Evolutionary conservation across 2,329 filamentous ascomycete genomes (phyloP).

Genomic region (Madurella fahalii): DNA sequence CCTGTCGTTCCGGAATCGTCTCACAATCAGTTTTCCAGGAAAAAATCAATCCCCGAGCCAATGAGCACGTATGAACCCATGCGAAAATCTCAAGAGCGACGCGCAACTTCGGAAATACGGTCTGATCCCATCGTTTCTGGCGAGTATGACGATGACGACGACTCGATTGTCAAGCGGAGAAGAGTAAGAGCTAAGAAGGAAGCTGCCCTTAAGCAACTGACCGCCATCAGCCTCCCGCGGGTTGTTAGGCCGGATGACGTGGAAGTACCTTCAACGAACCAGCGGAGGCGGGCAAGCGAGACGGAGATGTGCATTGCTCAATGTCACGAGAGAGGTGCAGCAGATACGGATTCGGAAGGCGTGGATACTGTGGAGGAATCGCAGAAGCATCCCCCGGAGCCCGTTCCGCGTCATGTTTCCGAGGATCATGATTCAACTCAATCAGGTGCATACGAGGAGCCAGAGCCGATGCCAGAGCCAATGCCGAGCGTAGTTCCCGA

Average conservation of each 20-base stretch:
- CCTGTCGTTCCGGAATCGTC: slow-evolving; percentile 22
- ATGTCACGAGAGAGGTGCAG: slow-evolving; percentile 15
- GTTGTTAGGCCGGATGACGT: slow-evolving; percentile 34
- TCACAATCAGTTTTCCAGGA: slow-evolving; percentile 6
- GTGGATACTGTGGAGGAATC: slow-evolving; percentile 22
- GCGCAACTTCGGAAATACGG: slow-evolving; percentile 19
- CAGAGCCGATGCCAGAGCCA: background rate
- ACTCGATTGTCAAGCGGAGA: slow-evolving; percentile 35
- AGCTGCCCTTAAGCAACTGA: slow-evolving; percentile 39
- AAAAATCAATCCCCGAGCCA: slow-evolving; percentile 28
- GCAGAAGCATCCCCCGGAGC: slow-evolving; percentile 12
- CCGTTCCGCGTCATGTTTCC: background rate
- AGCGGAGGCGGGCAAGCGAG: slow-evolving; percentile 21
- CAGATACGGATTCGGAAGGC: slow-evolving; percentile 22
- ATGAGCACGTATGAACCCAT: slow-evolving; percentile 43
- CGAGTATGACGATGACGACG: slow-evolving; percentile 32
- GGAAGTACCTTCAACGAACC: slow-evolving; percentile 34
- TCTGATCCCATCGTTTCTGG: slow-evolving; percentile 28
- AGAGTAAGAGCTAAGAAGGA: slow-evolving; percentile 38
- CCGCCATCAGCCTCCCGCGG: slow-evolving; percentile 36
- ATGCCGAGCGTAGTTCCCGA: slow-evolving; percentile 5
- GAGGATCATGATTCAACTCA: slow-evolving; percentile 22
- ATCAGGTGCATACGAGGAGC: slow-evolving; percentile 18
- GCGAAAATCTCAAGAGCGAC: slow-evolving; percentile 43
- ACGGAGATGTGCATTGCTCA: slow-evolving; percentile 21